These are phyloP conservation scores for Carpinus viminea DNA, from an alignment of 306 rosid genomes.

Conservation along the genomic window DNA sequence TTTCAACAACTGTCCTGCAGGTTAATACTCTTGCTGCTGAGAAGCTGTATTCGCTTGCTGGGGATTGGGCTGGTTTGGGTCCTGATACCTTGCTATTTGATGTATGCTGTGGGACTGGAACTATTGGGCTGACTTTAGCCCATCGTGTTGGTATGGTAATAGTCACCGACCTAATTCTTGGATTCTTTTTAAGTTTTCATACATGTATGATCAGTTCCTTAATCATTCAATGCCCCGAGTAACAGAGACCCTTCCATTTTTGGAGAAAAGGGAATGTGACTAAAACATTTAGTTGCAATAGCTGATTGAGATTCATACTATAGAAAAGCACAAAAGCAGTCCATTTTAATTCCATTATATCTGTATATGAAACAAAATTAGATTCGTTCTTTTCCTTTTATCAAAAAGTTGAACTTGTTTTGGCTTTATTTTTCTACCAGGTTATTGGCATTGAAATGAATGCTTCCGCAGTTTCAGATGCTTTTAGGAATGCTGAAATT, in stretches of 20 bases:
- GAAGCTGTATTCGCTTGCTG: slow-evolving; percentile 92
- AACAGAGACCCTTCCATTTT: background rate
- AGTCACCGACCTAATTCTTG: slow-evolving; percentile 33
- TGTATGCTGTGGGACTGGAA: slow-evolving; percentile 96
- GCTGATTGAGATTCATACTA: slow-evolving; percentile 8
- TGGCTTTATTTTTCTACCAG: slow-evolving; percentile 40
- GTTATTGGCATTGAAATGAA: slow-evolving; percentile 98
- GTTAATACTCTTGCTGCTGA: slow-evolving; percentile 97
- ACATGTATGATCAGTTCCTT: slow-evolving; percentile 11
- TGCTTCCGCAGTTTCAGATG: slow-evolving; percentile 90
- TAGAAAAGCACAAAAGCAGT: background rate
- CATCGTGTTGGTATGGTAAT: slow-evolving; percentile 97
- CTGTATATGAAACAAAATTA: background rate
- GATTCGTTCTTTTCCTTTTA: background rate
- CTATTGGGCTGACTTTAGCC: slow-evolving; percentile 96
- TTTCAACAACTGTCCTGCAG: slow-evolving; percentile 44
- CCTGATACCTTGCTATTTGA: slow-evolving; percentile 93
- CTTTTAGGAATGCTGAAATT: slow-evolving; percentile 83
- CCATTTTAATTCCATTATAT: background rate
- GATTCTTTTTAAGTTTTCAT: slow-evolving; percentile 5
- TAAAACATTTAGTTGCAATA: slow-evolving; percentile 12
- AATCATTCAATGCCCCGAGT: slow-evolving; percentile 5
- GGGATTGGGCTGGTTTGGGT: slow-evolving; percentile 94
- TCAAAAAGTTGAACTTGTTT: slow-evolving; percentile 22
- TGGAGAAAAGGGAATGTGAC: slow-evolving; percentile 19